These are phyloP conservation scores for Metschnikowia anglica DNA, from an alignment of 805 yeast species.

Conservation along the genomic window DNA sequence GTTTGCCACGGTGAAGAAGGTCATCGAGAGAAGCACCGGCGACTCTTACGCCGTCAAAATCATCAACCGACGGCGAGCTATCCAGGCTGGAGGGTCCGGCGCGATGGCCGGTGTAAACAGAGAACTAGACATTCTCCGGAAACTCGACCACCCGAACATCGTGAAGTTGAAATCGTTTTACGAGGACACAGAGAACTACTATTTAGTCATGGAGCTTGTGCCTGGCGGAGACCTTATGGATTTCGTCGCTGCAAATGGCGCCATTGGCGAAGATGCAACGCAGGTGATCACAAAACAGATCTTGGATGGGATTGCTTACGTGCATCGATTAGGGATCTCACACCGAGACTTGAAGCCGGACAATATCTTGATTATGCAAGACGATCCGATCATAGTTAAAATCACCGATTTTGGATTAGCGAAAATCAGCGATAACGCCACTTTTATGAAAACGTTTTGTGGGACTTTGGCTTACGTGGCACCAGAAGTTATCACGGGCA, in stretches of 20 bases:
- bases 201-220: conserved; percentile 92
- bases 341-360: conserved; percentile 97
- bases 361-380: conserved; percentile 84
- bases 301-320: conserved; percentile 78
- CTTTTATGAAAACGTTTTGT: conserved; percentile 93
- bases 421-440: conserved; percentile 77
- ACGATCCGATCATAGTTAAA: conserved; percentile 88
- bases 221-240: conserved; percentile 98
- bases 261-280: conserved; percentile 87
- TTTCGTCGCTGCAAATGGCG: conserved; percentile 88
- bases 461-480: conserved; percentile 97
- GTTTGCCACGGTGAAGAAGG: conserved; percentile 92
- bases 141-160: conserved; percentile 80
- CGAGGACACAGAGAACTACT: conserved; percentile 78
- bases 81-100: conserved; percentile 60
- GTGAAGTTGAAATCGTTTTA: conserved; percentile 80
- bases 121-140: conserved; percentile 76
- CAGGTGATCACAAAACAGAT: conserved; percentile 85
- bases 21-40: conserved; percentile 82
- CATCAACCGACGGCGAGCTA: conserved; percentile 72
- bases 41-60: conserved; percentile 88
- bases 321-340: conserved; percentile 87
- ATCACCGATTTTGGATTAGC: conserved; percentile 97
- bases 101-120: conserved; percentile 76
- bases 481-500: conserved; percentile 79